Conservation (phyloP, 768 basidiomycete species). For the Ramaria rubella region DNA sequence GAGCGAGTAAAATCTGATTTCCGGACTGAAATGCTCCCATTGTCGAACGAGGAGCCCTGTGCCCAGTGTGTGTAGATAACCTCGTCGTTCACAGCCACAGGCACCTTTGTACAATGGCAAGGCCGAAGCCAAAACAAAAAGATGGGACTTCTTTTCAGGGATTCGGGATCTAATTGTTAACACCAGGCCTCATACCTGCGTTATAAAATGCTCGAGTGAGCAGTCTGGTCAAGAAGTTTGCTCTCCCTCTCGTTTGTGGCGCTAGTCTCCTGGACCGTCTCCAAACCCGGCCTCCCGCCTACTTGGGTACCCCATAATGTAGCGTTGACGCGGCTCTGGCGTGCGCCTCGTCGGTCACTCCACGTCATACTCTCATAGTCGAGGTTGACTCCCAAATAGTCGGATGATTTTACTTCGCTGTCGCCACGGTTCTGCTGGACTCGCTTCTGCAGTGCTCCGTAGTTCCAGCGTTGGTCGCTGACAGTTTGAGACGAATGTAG, state of each 20-base stretch:
- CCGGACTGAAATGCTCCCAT: background rate
- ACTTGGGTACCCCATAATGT: conserved; percentile 7
- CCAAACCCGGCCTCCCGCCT: conserved; percentile 4
- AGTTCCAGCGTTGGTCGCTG: background rate
- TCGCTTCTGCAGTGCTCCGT: background rate
- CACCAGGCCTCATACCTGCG: too few relatives aligned
- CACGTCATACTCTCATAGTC: background rate
- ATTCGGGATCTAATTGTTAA: too few relatives aligned
- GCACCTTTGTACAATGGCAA: too few relatives aligned
- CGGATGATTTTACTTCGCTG: background rate
- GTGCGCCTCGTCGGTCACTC: conserved; percentile 1
- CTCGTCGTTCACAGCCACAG: too few relatives aligned
- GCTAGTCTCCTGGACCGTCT: conserved; percentile 6
- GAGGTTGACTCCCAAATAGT: background rate
- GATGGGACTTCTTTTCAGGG: too few relatives aligned
- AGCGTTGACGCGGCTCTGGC: background rate
- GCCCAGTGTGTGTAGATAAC: too few relatives aligned
- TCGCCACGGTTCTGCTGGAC: background rate
- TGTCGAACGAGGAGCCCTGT: too few relatives aligned
- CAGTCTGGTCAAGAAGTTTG: conserved; percentile 1
- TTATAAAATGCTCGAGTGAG: too few relatives aligned
- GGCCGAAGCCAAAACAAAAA: too few relatives aligned
- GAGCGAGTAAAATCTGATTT: too few relatives aligned
- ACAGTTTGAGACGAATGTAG: too few relatives aligned
- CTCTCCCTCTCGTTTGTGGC: background rate